Conservation (phyloP, 2,329 filamentous ascomycete species). For the Sarocladium oryzae region DNA sequence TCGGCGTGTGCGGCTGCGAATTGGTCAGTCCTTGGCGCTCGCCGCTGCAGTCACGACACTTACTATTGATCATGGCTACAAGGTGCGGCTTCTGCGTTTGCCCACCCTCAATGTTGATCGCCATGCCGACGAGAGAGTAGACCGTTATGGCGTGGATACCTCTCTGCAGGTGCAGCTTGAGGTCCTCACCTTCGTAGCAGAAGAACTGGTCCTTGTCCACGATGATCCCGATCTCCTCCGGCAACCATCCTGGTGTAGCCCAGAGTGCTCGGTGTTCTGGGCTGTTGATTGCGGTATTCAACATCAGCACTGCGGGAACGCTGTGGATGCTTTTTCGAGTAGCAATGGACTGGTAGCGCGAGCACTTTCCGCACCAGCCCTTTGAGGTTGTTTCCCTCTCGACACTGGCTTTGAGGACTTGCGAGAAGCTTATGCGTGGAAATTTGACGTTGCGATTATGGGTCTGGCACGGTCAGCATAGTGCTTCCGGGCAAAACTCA, state of each 20-base stretch:
- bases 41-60: conserved; percentile 13
- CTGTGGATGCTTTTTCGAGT: conserved; percentile 79
- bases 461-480: conserved; percentile 32
- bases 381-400: conserved; percentile 83
- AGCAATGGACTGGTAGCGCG: conserved; percentile 80
- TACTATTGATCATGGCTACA: conserved; percentile 84
- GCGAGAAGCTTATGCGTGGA: conserved; percentile 67
- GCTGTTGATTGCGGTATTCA: conserved; percentile 72
- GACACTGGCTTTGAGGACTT: conserved; percentile 86
- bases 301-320: conserved; percentile 77
- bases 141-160: conserved; percentile 76
- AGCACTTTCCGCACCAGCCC: conserved; percentile 90
- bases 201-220: conserved; percentile 88
- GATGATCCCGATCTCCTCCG: conserved; percentile 88
- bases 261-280: conserved; percentile 74
- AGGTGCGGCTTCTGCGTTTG: conserved; percentile 84
- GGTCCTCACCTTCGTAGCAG: conserved; percentile 88
- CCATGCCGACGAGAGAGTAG: conserved; percentile 86
- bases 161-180: conserved; percentile 72
- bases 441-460: conserved; percentile 42
- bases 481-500: no score
- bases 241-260: conserved; percentile 85
- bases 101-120: conserved; percentile 81
- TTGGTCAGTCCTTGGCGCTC: neutral
- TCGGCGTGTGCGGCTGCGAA: conserved; percentile 59